Evolutionary conservation across 1,139 yeast species (phyloP), one percentile per base, ranked within the genome.

Genomic region (Ogataea hybrid): DNA sequence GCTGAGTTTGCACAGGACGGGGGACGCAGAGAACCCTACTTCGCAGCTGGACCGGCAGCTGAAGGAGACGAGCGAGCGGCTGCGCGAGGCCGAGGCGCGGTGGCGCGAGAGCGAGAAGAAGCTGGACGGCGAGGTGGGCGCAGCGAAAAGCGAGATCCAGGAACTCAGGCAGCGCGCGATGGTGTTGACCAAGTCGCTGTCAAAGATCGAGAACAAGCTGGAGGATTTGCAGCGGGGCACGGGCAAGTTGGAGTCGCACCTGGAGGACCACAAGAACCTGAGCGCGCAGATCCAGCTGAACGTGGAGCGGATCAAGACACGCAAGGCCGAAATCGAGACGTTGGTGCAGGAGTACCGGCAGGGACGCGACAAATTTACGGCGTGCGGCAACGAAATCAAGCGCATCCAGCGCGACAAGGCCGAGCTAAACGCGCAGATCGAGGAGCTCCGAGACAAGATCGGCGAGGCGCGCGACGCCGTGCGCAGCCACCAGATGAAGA

Each of bases 221-320:
- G 59, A 62, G 39, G 61, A 68, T 44, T 53, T 69, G 47, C 65
- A 49, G 16, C 48, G 62, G 16, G 73, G 71, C 42, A 63, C 70
- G 3, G 72, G 72, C 10, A 61, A 53, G 21, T 32, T 58, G 2
- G 62, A 58, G 16, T 49, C 56, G 2, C 47, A 48, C 15, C 37
- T 49, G 14, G 58, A 53, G 6, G 52, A 51, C 23, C 28, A 31
- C n/a, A 44, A 29, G 39, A 34, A 47, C 16, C 39, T 44, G 35
- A 33, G 41, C 9, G 37, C 42, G 4, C 48, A 53, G 20, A 44
- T 48, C 7, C 47, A 42, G 29, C 23, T 52, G 14, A 44, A 49
- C 18, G 36, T 49, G 14, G 50, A 49, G 27, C 42, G 43, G 25
- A 42, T 47, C n/a, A 44, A 44, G 34, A 47, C 44, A 3, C 40